A percentile compares a stretch with the other conserved stretches of the same genome.
These are phyloP conservation scores for Talaromyces sp. DNA, from an alignment of 2,329 filamentous ascomycete genomes.

Conservation along the genomic window DNA sequence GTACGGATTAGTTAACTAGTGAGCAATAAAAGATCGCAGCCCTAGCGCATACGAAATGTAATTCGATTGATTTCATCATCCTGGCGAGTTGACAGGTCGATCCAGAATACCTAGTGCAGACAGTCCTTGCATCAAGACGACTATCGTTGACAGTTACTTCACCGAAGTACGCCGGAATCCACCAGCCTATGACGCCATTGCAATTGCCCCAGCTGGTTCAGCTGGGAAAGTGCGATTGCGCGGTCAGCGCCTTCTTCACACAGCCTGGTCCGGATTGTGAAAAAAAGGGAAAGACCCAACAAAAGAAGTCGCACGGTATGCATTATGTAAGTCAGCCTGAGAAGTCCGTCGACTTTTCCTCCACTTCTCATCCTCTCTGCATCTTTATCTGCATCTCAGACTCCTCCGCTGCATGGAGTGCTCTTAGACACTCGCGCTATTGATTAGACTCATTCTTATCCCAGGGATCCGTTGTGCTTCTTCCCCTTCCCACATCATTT, in stretches of 20 bases:
- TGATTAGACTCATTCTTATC: background rate
- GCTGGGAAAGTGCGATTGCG: background rate
- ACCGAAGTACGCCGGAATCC: background rate
- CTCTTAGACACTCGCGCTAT: background rate
- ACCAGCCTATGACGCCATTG: conserved; percentile 2
- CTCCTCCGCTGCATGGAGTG: background rate
- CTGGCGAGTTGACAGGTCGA: background rate
- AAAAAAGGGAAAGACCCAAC: background rate
- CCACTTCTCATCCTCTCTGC: background rate
- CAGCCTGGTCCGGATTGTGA: too few species aligned
- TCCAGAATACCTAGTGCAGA: background rate
- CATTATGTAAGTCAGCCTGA: background rate
- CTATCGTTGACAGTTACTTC: background rate
- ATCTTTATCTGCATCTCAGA: background rate
- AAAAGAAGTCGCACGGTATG: background rate
- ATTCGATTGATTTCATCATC: too few species aligned
- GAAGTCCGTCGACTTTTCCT: background rate
- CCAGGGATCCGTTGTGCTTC: conserved; percentile 4
- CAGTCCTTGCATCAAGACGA: background rate
- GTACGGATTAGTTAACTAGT: too few species aligned
- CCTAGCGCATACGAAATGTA: conserved; percentile 6
- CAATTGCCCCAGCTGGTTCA: background rate
- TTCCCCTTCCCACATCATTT: background rate
- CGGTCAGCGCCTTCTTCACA: background rate
- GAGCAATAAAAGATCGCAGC: background rate